Evolutionary conservation across 495 filamentous ascomycete species (phyloP), one percentile per base, ranked within the genome.

Genomic region (Aspergillus incahuasiensis): DNA sequence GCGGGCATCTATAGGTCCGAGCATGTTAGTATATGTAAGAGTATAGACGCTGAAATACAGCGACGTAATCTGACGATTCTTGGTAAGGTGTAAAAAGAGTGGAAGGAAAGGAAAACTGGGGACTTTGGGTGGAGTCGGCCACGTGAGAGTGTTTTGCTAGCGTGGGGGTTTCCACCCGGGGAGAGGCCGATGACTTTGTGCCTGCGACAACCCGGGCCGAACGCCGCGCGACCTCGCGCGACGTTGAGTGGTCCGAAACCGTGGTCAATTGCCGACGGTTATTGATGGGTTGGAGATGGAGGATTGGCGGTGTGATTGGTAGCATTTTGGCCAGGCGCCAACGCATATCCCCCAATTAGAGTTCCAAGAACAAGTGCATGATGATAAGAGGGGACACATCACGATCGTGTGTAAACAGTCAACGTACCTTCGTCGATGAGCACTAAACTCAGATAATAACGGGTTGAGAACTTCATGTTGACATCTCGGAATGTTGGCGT

Each of bases 401-500:
- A 28, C 15, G 34, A 8, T 19, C 16, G 41, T 35, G 48, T 53
- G 38, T 38, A 44, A 22, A 35, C 42, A 60, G 38, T 24, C 21
- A 38, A 69, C 78, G 46, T 76, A 89, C 90, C 90, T 82, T 97
- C 92, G 70, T 97, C 92, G 59, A 97, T 97, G 60, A 97, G 79
- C 9, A 99, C 94, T 61, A 99, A 74, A 70, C 90, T 96, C 49
- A 99, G 82, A 73, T 99, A 97, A 74, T 99, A 99, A 60, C 94
- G 81, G 52, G 95, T 97, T 30, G 92, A 97, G 72, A 94, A 99
- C 74, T 97, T 97, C 83, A 97, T 99, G 84, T 99, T 99, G 56
- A 99, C 94, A 72, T 99, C 95, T 39, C 95, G 89, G 83, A 99
- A 99, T 18, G 94, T 99, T 8, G 94, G 94, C 1, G 94, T 97